Percentiles rank a stretch among this genome's conserved stretches.
Conservation (phyloP, 345 rosid genomes). For the Lenwebbia sp. region DNA sequence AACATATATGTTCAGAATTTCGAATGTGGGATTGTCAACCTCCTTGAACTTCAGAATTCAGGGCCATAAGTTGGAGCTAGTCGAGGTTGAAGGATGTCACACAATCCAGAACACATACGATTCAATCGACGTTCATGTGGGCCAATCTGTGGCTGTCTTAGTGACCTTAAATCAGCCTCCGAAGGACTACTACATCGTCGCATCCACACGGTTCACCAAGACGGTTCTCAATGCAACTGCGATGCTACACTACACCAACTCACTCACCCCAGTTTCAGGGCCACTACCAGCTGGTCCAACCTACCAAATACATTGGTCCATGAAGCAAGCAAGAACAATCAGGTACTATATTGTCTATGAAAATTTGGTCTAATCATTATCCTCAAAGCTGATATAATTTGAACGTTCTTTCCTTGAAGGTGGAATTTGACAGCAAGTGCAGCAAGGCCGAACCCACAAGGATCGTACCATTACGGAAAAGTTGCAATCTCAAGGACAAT, state of each 20-base stretch:
- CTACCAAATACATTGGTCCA: conserved; percentile 46
- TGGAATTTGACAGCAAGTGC: conserved; percentile 92
- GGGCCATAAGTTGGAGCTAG: conserved; percentile 63
- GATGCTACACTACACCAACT: conserved; percentile 58
- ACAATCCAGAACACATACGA: conserved; percentile 58
- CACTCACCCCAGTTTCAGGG: conserved; percentile 51
- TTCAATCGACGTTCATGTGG: conserved; percentile 83
- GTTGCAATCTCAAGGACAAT: conserved; percentile 43
- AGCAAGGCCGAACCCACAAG: conserved; percentile 97
- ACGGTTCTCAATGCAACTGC: conserved; percentile 37
- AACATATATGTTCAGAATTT: conserved; percentile 76
- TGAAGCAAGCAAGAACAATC: conserved; percentile 79
- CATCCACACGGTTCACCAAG: conserved; percentile 48
- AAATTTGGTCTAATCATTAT: background rate
- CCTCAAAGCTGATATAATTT: background rate
- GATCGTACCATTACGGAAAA: conserved; percentile 79
- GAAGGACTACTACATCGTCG: conserved; percentile 76
- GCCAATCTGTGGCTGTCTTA: conserved; percentile 72
- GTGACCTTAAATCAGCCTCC: conserved; percentile 66
- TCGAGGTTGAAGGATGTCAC: conserved; percentile 93
- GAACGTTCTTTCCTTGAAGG: conserved; percentile 9
- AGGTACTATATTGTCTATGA: conserved; percentile 18
- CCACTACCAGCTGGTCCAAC: conserved; percentile 48
- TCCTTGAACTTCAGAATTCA: conserved; percentile 82
- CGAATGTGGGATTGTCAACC: conserved; percentile 67